phyloP scores from a whole-genome alignment of 2,329 filamentous ascomycete species.

The Nigrospora osmanthi region DNA sequence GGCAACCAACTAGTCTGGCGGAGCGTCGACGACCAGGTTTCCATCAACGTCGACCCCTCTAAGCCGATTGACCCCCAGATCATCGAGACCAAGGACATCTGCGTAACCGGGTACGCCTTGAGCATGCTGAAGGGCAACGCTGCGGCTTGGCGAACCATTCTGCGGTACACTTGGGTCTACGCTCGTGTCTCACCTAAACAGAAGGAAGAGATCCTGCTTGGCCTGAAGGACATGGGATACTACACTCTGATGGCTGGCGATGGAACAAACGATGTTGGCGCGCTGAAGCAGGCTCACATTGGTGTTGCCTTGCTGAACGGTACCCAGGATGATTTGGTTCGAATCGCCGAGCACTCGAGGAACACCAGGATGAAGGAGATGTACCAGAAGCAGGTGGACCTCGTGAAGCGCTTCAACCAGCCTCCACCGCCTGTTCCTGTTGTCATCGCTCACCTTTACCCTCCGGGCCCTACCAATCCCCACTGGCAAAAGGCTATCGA shows the following conservation, averaged over 20 bases:
- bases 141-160: slow-evolving; percentile 63
- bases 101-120: slow-evolving; percentile 90
- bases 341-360: slow-evolving; percentile 86
- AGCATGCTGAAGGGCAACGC: slow-evolving; percentile 76
- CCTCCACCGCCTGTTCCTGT: slow-evolving; percentile 85
- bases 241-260: slow-evolving; percentile 98
- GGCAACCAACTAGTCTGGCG: slow-evolving; percentile 85
- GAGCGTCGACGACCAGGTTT: slow-evolving; percentile 84
- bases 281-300: slow-evolving; percentile 95
- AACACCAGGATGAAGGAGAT: slow-evolving; percentile 98
- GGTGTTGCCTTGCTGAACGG: slow-evolving; percentile 95
- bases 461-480: slow-evolving; percentile 85
- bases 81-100: slow-evolving; percentile 79
- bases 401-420: slow-evolving; percentile 96
- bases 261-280: slow-evolving; percentile 95
- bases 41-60: slow-evolving; percentile 76
- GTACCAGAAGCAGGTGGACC: slow-evolving; percentile 87
- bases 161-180: slow-evolving; percentile 94
- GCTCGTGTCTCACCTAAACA: slow-evolving; percentile 97
- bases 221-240: slow-evolving; percentile 93
- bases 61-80: slow-evolving; percentile 76
- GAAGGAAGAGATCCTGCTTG: slow-evolving; percentile 96
- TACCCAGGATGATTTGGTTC: slow-evolving; percentile 80
- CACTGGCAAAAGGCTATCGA: slow-evolving; percentile 89
- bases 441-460: slow-evolving; percentile 89